phyloP scores from a whole-genome alignment of 768 basidiomycete species.

The Leccinum pellstonianum region DNA sequence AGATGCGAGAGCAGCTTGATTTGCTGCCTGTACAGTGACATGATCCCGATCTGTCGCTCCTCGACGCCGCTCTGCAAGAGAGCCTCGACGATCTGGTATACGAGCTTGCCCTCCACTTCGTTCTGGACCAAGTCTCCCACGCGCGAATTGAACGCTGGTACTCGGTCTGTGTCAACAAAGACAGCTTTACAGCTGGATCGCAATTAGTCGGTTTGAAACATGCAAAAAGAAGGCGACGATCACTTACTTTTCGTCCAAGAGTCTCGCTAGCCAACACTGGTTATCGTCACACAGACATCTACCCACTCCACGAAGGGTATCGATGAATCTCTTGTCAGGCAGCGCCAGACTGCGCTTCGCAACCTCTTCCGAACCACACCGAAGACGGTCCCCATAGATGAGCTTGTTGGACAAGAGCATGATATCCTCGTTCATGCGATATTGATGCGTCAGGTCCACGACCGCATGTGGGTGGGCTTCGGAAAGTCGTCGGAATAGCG shows the following conservation, averaged over 20 bases:
- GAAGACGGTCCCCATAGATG: slow-evolving; percentile 75
- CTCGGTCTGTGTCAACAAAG: slow-evolving; percentile 88
- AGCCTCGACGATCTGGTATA: slow-evolving; percentile 65
- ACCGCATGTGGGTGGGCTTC: slow-evolving; percentile 85
- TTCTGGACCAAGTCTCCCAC: slow-evolving; percentile 92
- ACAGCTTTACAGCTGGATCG: slow-evolving; percentile 71
- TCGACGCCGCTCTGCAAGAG: slow-evolving; percentile 63
- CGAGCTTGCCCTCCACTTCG: slow-evolving; percentile 68
- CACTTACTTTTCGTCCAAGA: slow-evolving; percentile 64
- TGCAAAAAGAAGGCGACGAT: background rate
- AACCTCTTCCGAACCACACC: slow-evolving; percentile 74
- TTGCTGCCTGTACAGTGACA: slow-evolving; percentile 94
- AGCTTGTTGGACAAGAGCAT: slow-evolving; percentile 88
- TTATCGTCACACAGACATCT: slow-evolving; percentile 32
- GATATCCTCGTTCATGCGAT: slow-evolving; percentile 96
- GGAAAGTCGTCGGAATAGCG: slow-evolving; percentile 85
- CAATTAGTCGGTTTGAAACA: background rate
- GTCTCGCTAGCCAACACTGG: slow-evolving; percentile 68
- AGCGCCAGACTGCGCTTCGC: slow-evolving; percentile 58
- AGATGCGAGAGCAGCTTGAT: slow-evolving; percentile 81
- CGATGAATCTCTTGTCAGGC: slow-evolving; percentile 45
- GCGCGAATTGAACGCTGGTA: slow-evolving; percentile 78
- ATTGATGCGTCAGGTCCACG: slow-evolving; percentile 83
- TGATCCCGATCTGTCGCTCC: slow-evolving; percentile 76
- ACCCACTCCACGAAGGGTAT: slow-evolving; percentile 40